Base-by-base conservation (phyloP, 2,329 filamentous ascomycete genomes). In the Periglandula ipomoeae region DNA sequence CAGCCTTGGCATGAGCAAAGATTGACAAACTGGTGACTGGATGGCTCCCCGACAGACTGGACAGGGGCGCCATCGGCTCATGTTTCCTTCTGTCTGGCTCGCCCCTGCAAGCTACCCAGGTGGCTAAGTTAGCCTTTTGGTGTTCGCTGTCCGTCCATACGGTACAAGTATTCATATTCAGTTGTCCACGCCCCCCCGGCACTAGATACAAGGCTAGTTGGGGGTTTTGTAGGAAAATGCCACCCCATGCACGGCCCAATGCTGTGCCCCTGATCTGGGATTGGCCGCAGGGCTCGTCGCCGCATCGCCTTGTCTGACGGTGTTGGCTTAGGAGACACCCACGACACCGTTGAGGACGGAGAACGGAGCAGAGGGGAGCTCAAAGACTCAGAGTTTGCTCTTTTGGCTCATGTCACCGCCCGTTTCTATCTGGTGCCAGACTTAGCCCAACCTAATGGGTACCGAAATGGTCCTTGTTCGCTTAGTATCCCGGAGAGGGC, bases 391-490 rank as follows among this genome's bases (percentile, higher is more conserved):
- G 41, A 47, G 49, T 46, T 48, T 48, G 43, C 43, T 44, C 46
- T 20, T 39, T 35, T 39, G 53, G 50, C 59, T 61, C 59, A 62
- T 61, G 62, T 61, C 61, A 64, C 61, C 61, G 63, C 62, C 58
- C 57, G 58, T 61, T 50, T 59, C 56, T 61, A 63, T 57, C 58
- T 61, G 53, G 56, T 58, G 55, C 55, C 59, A 59, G 58, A 55
- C 57, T 56, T 32, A 27, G 50, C 43, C 50, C 50, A 50, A 40
- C 52, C 50, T 47, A 49, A 53, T 44, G 51, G 50, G 48, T 54
- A 46, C 54, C 53, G 48, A 52, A 27, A 53, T 52, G 52, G 52
- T 22, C 40, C 45, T 44, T 34, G 38, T 40, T 44, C 48, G 43
- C 45, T 50, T 49, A 34, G 27, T 30, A 44, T 49, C 38, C 48